Conservation (phyloP, 345 rosid species). For the Melastoma malabathricum region DNA sequence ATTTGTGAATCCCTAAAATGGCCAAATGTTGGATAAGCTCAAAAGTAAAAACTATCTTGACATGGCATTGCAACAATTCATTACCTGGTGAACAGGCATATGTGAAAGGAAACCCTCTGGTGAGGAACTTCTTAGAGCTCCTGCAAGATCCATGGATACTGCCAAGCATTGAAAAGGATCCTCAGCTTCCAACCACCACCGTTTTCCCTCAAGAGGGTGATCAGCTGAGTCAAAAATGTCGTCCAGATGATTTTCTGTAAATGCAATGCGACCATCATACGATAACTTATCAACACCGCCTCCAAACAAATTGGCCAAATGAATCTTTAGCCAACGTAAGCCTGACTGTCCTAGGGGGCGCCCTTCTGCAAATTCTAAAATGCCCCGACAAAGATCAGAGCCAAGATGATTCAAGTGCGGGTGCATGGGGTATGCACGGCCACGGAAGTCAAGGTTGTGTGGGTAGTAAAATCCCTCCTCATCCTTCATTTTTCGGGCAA, state of each 20-base stretch:
- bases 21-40: too few relatives aligned
- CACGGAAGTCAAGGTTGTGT: constrained; percentile 94
- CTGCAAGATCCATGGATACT: constrained; percentile 67
- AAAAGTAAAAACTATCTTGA: too few relatives aligned
- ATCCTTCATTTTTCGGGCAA: constrained; percentile 84
- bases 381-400: constrained; percentile 93
- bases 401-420: constrained; percentile 97
- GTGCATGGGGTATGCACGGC: constrained; percentile 99
- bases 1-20: too few relatives aligned
- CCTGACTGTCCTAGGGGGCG: constrained; percentile 80
- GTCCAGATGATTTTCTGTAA: constrained; percentile 72
- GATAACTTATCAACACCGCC: constrained; percentile 95
- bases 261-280: constrained; percentile 62
- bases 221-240: constrained; percentile 93
- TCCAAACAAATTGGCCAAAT: constrained; percentile 83
- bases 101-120: constrained; percentile 66
- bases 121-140: constrained; percentile 76
- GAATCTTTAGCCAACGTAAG: constrained; percentile 87
- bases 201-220: constrained; percentile 79
- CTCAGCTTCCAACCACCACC: constrained; percentile 98
- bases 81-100: constrained; percentile 91
- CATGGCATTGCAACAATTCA: background rate
- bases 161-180: constrained; percentile 98
- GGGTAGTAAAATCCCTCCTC: constrained; percentile 95
- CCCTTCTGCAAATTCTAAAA: constrained; percentile 93